Conservation (phyloP, 1,139 yeast species). For the Wickerhamiella pararugosa region DNA sequence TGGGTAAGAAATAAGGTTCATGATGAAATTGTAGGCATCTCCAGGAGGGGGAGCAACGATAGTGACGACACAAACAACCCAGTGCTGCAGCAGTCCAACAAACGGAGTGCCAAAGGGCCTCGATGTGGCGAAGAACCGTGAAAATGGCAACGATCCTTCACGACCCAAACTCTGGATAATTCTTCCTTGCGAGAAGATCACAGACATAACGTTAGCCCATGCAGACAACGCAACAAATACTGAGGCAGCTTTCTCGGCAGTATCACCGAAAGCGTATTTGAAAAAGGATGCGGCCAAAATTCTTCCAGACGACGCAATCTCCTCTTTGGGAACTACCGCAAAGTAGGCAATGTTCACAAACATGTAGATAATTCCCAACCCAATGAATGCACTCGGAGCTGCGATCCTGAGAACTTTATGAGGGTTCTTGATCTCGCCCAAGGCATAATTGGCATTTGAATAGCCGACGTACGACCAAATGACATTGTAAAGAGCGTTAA, state of each 20-base stretch:
- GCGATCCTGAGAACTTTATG: conserved; percentile 51
- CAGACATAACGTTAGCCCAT: conserved; percentile 64
- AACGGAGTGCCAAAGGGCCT: conserved; percentile 42
- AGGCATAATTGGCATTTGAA: conserved; percentile 61
- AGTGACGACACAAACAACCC: conserved; percentile 38
- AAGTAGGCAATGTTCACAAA: conserved; percentile 59
- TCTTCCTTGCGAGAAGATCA: conserved; percentile 63
- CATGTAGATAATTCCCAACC: conserved; percentile 48
- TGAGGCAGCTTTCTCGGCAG: conserved; percentile 50
- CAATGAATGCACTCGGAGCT: conserved; percentile 52
- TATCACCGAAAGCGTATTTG: conserved; percentile 54
- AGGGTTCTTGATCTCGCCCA: conserved; percentile 65
- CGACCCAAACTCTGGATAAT: conserved; percentile 62
- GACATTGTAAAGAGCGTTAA: conserved; percentile 62
- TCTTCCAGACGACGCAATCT: conserved; percentile 45
- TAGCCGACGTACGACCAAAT: conserved; percentile 52
- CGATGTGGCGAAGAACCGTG: conserved; percentile 38
- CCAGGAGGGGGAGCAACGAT: conserved; percentile 58
- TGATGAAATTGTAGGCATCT: conserved; percentile 62
- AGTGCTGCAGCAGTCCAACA: conserved; percentile 40
- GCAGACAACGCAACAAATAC: conserved; percentile 65
- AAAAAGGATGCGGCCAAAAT: conserved; percentile 64
- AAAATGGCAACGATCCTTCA: conserved; percentile 58
- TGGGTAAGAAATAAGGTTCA: conserved; percentile 64
- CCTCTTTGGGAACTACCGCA: conserved; percentile 58